Conservation (phyloP, 73 alveolate genomes). For the Paramecium bursaria region DNA sequence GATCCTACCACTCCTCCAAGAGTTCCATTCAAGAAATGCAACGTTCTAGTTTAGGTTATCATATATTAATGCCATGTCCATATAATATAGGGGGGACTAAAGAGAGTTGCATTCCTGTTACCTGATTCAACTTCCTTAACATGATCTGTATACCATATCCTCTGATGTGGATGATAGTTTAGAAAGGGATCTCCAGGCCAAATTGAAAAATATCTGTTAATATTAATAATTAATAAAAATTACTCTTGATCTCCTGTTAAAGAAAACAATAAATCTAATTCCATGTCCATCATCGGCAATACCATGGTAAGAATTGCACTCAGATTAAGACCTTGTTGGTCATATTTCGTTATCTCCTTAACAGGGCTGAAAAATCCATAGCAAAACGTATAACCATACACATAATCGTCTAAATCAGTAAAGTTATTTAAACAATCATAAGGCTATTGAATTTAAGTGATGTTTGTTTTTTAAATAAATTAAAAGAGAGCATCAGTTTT, state of each 20-base stretch:
- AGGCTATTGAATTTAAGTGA: not conserved
- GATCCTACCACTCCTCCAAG: constrained; percentile 41
- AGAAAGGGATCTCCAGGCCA: constrained; percentile 67
- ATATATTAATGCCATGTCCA: constrained; percentile 42
- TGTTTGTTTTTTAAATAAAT: not conserved
- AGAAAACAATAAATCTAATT: constrained; percentile 34
- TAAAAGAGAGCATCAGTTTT: constrained; percentile 28
- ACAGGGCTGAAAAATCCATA: constrained; percentile 29
- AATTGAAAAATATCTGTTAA: constrained; percentile 35
- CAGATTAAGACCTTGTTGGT: not conserved
- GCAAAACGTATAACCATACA: constrained; percentile 28
- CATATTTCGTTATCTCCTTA: not conserved
- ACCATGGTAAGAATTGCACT: constrained; percentile 14
- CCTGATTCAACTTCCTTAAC: not conserved
- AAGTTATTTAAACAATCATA: not conserved
- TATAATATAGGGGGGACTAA: constrained; percentile 32
- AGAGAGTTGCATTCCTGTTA: constrained; percentile 16
- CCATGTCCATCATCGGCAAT: constrained; percentile 51
- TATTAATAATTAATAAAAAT: no score
- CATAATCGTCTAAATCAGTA: not conserved
- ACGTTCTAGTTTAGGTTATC: constrained; percentile 36
- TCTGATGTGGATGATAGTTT: constrained; percentile 39
- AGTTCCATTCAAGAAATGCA: not conserved
- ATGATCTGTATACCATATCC: constrained; percentile 35
- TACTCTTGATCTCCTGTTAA: not conserved